These are phyloP conservation scores for Monilinia aucupariae DNA, from an alignment of 2,329 filamentous ascomycete species.

Conservation along the genomic window DNA sequence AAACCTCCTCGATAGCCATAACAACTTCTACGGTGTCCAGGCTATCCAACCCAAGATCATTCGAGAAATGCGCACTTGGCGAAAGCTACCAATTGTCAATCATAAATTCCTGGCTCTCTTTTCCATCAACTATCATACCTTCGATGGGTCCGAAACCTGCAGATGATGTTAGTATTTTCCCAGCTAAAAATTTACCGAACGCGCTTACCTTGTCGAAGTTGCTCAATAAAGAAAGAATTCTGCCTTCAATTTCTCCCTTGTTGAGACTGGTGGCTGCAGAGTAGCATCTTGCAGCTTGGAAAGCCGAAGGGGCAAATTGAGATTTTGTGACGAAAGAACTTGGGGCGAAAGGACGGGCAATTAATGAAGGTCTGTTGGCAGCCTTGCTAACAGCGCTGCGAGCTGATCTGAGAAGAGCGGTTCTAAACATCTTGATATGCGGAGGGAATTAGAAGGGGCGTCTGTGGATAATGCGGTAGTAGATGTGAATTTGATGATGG, in stretches of 20 bases:
- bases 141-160: conserved; percentile 62
- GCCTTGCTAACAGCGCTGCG: conserved; percentile 46
- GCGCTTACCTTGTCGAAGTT: conserved; percentile 89
- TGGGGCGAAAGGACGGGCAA: conserved; percentile 54
- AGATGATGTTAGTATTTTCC: conserved; percentile 25
- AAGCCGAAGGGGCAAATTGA: conserved; percentile 57
- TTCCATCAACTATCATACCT: conserved; percentile 43
- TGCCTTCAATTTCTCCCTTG: conserved; percentile 80
- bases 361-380: conserved; percentile 47
- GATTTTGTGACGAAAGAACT: conserved; percentile 57
- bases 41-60: conserved; percentile 94
- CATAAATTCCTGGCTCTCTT: conserved; percentile 21
- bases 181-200: not conserved
- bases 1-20: conserved; percentile 98
- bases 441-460: conserved; percentile 20
- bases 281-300: conserved; percentile 75
- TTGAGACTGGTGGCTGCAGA: conserved; percentile 72
- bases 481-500: conserved; percentile 9
- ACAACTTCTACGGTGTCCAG: conserved; percentile 99
- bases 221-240: conserved; percentile 87
- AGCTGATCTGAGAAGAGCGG: conserved; percentile 74
- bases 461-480: conserved; percentile 12
- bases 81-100: conserved; percentile 59
- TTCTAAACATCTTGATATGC: conserved; percentile 73
- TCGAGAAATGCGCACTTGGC: conserved; percentile 81